Evolutionary conservation across 192 early-diverging fungal species (phyloP).

Genomic region (Coemansia sp.): DNA sequence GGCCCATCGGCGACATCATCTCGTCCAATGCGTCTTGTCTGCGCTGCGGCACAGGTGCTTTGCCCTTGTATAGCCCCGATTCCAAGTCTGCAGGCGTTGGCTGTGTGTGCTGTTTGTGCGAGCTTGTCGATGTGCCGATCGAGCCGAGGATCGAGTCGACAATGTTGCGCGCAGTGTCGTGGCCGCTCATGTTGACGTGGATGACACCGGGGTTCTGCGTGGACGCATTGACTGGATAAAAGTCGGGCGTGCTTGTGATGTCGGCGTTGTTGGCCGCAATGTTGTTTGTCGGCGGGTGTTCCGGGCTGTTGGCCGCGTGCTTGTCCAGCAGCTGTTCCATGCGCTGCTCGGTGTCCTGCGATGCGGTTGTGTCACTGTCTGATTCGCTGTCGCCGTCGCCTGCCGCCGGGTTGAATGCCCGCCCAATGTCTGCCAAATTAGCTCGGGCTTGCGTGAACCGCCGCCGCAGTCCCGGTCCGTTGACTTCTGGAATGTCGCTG

Average conservation of each 20-base stretch:
- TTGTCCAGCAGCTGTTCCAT: conserved; percentile 47
- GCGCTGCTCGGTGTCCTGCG: conserved; percentile 22
- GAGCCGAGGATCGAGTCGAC: conserved; percentile 46
- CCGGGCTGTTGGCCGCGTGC: conserved; percentile 28
- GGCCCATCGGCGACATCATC: conserved; percentile 7
- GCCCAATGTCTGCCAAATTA: conserved; percentile 24
- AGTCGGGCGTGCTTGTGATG: conserved; percentile 32
- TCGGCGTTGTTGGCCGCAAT: conserved; percentile 51
- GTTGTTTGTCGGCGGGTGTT: conserved; percentile 32
- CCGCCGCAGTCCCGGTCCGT: conserved; percentile 34
- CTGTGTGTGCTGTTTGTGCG: neutral
- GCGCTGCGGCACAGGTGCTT: neutral
- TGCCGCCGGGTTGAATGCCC: conserved; percentile 23
- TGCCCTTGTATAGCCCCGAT: conserved; percentile 18
- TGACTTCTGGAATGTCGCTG: neutral
- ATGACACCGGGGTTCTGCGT: conserved; percentile 49
- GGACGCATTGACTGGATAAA: conserved; percentile 47
- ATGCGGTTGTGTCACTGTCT: conserved; percentile 18
- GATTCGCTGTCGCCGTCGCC: conserved; percentile 24
- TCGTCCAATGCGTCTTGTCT: neutral
- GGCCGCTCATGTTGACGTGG: conserved; percentile 53
- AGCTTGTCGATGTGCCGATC: conserved; percentile 31
- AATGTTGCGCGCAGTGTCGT: conserved; percentile 44
- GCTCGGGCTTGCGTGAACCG: conserved; percentile 32
- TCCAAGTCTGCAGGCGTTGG: conserved; percentile 38